Evolutionary conservation across 1,139 yeast genomes (phyloP).

Genomic region (Hyphopichia buzzinii): DNA sequence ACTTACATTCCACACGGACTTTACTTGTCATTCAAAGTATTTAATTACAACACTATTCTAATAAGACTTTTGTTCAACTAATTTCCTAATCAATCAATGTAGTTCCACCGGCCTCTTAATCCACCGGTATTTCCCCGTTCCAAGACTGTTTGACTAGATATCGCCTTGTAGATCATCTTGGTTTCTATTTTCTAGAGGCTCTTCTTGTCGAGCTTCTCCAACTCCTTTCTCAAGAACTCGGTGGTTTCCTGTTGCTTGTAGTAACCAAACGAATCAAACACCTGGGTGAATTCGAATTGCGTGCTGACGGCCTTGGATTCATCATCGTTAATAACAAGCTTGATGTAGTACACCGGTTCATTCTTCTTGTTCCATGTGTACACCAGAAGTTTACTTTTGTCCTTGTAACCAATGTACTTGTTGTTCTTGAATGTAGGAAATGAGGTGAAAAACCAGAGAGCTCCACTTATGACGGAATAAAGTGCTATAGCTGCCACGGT

Average conservation of each 20-base stretch:
- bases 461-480: slow-evolving; percentile 52
- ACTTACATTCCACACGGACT: no score
- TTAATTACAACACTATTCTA: no score
- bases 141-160: no score
- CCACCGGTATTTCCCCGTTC: no score
- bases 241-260: slow-evolving; percentile 41
- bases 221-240: slow-evolving; percentile 25
- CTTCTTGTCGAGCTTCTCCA: slow-evolving; percentile 16
- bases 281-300: slow-evolving; percentile 36
- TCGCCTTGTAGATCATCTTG: no score
- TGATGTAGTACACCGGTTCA: slow-evolving; percentile 44
- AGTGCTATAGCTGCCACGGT: slow-evolving; percentile 42
- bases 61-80: no score
- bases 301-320: slow-evolving; percentile 16
- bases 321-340: slow-evolving; percentile 27
- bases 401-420: slow-evolving; percentile 55
- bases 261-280: slow-evolving; percentile 49
- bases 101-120: no score
- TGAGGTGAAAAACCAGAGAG: slow-evolving; percentile 45
- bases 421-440: slow-evolving; percentile 47
- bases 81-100: no score
- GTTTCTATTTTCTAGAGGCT: no score
- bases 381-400: slow-evolving; percentile 34
- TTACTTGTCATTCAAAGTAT: no score
- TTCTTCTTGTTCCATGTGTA: slow-evolving; percentile 38